Conservation (phyloP, 345 rosid species). For the Citrus sinensis region DNA sequence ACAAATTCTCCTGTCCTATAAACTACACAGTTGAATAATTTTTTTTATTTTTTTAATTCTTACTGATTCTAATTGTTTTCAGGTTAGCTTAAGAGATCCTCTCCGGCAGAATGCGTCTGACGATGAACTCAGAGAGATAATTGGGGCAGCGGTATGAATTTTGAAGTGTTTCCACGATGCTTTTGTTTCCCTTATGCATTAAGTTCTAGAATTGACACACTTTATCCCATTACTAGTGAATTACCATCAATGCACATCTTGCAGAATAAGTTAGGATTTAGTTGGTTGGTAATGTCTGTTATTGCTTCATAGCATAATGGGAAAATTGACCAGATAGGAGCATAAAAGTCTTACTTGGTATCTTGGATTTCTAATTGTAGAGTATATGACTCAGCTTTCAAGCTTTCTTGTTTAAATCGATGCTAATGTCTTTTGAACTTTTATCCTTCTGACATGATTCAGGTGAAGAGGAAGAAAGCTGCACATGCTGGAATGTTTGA, state of each 20-base stretch:
- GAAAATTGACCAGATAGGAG: neutral
- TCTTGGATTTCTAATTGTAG: neutral
- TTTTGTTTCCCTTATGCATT: neutral
- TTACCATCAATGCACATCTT: neutral
- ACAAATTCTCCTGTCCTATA: neutral
- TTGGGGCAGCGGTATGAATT: constrained; percentile 79
- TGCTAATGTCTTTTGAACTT: neutral
- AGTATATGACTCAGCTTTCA: neutral
- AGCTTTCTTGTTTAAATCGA: neutral
- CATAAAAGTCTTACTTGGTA: neutral
- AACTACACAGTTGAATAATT: neutral
- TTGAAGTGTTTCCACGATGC: constrained; percentile 3
- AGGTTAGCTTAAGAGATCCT: constrained; percentile 97
- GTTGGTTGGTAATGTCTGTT: neutral
- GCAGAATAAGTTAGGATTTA: neutral
- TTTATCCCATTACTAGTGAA: neutral
- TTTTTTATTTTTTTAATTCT: neutral
- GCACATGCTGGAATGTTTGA: constrained; percentile 87
- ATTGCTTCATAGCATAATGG: neutral
- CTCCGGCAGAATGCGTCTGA: constrained; percentile 74
- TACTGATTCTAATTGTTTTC: constrained; percentile 20
- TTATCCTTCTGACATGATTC: constrained; percentile 14
- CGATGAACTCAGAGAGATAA: constrained; percentile 65
- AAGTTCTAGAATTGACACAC: neutral
- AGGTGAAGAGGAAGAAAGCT: constrained; percentile 81